Evolutionary conservation across 116 monocot genomes (phyloP).

Genomic region (Phalaenopsis hybrid): DNA sequence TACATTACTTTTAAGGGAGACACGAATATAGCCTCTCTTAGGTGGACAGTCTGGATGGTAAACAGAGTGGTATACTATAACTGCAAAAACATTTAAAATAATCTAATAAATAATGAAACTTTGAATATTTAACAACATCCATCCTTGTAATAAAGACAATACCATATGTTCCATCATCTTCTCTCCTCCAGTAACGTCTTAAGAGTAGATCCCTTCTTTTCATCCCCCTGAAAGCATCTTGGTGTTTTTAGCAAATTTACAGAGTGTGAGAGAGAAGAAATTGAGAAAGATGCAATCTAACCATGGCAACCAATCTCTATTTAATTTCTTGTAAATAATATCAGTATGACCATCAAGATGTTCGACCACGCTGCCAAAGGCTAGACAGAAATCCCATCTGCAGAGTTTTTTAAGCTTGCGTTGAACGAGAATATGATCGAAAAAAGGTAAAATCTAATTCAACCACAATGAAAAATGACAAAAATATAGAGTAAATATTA

Average conservation of each 20-base stretch:
- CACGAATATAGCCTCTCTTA: slow-evolving; percentile 52
- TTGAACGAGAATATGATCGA: too few species aligned
- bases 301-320: slow-evolving; percentile 56
- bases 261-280: background rate
- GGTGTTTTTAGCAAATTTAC: background rate
- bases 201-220: slow-evolving; percentile 52
- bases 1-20: slow-evolving; percentile 78
- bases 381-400: slow-evolving; percentile 72
- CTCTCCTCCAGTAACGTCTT: slow-evolving; percentile 59
- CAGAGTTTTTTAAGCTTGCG: background rate
- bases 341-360: slow-evolving; percentile 59
- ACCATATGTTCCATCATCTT: slow-evolving; percentile 75
- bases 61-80: slow-evolving; percentile 59
- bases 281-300: slow-evolving; percentile 14
- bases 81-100: slow-evolving; percentile 22
- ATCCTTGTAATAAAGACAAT: background rate
- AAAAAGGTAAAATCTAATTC: too few species aligned
- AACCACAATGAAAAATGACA: too few species aligned
- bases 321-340: slow-evolving; percentile 60
- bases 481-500: too few species aligned
- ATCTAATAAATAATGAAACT: background rate
- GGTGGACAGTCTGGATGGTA: slow-evolving; percentile 44
- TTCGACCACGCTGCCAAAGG: slow-evolving; percentile 38
- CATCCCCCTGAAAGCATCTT: slow-evolving; percentile 48
- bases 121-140: background rate